These are phyloP conservation scores for Macrolepiota albuminosa DNA, from an alignment of 768 basidiomycete genomes.

Conservation along the genomic window DNA sequence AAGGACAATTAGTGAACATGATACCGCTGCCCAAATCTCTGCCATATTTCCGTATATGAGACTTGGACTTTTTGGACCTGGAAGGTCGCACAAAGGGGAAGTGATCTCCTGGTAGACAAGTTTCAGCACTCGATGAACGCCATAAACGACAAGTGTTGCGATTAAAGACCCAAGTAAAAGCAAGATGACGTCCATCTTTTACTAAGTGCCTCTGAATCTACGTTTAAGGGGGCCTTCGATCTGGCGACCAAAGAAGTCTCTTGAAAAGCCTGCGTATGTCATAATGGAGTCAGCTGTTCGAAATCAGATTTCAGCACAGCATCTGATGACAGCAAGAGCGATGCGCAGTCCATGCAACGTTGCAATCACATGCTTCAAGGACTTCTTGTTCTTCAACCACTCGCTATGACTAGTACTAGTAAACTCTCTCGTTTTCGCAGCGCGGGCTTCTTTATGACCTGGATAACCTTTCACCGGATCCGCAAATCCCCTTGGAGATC, in stretches of 20 bases:
- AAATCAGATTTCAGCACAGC: neutral
- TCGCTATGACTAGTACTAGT: too few relatives aligned
- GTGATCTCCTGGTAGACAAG: conserved; percentile 28
- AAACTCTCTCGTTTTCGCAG: neutral
- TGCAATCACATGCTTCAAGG: too few relatives aligned
- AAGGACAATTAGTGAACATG: conserved; percentile 1
- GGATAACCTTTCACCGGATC: neutral
- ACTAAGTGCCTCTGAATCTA: neutral
- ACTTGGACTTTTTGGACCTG: conserved; percentile 44
- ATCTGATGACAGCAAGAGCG: neutral
- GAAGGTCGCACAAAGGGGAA: conserved; percentile 45
- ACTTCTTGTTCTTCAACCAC: too few relatives aligned
- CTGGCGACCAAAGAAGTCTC: neutral
- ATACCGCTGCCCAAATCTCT: conserved; percentile 39
- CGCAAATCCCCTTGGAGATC: neutral
- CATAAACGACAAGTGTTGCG: conserved; percentile 22
- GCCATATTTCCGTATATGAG: conserved; percentile 45
- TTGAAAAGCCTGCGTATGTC: neutral
- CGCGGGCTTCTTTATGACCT: too few relatives aligned
- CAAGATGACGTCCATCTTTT: conserved; percentile 1
- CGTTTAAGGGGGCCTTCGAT: neutral
- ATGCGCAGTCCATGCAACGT: neutral
- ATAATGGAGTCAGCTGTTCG: neutral
- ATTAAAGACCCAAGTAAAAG: conserved; percentile 18
- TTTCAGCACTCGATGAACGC: conserved; percentile 27